Percentiles rank a stretch among this genome's conserved stretches.
Evolutionary conservation across 768 basidiomycete species (phyloP).

Genomic region (Leccinum barrowsii): DNA sequence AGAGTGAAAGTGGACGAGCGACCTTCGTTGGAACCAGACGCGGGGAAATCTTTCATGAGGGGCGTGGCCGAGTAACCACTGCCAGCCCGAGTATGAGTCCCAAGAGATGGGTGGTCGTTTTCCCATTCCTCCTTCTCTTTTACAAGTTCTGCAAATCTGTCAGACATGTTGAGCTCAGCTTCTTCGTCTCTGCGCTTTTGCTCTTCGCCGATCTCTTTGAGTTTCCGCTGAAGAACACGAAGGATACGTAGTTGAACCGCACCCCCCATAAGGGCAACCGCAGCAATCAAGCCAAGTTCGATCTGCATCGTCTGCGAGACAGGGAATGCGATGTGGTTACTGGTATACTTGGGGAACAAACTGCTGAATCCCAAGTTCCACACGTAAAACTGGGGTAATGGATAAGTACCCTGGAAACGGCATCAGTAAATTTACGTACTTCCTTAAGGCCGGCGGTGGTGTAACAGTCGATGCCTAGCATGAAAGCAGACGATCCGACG

Average conservation of each 20-base stretch:
- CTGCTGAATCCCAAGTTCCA: slow-evolving; percentile 88
- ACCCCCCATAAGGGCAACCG: slow-evolving; percentile 79
- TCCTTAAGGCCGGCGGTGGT: slow-evolving; percentile 91
- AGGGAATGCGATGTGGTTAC: slow-evolving; percentile 69
- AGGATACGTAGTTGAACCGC: slow-evolving; percentile 90
- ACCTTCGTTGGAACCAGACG: slow-evolving; percentile 44
- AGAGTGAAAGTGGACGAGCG: slow-evolving; percentile 47
- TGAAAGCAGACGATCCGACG: slow-evolving; percentile 88
- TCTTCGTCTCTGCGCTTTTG: slow-evolving; percentile 69
- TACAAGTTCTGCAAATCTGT: slow-evolving; percentile 58
- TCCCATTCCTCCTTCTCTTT: slow-evolving; percentile 86
- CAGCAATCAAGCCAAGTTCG: slow-evolving; percentile 84
- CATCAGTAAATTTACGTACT: slow-evolving; percentile 39
- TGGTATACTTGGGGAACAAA: slow-evolving; percentile 74
- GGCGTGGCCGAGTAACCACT: slow-evolving; percentile 63
- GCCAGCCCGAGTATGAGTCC: slow-evolving; percentile 57
- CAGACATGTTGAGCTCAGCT: slow-evolving; percentile 71
- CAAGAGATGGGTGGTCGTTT: slow-evolving; percentile 67
- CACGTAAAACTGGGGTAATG: slow-evolving; percentile 72
- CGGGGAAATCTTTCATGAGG: slow-evolving; percentile 62
- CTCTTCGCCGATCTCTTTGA: slow-evolving; percentile 76
- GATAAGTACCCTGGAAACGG: slow-evolving; percentile 8
- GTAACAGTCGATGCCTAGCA: slow-evolving; percentile 91
- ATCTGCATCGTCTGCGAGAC: slow-evolving; percentile 90
- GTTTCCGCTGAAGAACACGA: slow-evolving; percentile 71